These are phyloP conservation scores for Cryptococcus sp. DNA, from an alignment of 1,284 basidiomycete species.

Conservation along the genomic window DNA sequence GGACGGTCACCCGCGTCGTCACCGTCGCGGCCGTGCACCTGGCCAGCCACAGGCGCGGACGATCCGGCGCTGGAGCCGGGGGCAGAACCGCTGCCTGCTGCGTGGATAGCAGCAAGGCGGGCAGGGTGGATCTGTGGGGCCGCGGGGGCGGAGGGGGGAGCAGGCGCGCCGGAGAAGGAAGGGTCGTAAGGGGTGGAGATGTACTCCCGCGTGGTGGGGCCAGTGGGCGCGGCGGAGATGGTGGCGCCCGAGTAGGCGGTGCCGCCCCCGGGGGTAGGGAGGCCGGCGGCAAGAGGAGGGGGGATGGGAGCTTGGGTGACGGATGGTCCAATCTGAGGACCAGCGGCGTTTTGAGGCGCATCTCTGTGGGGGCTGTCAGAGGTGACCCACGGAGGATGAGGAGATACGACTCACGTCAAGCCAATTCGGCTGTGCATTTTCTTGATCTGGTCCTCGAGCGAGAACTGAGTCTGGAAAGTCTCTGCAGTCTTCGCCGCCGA, in stretches of 20 bases:
- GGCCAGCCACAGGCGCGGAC: slow-evolving; percentile 26
- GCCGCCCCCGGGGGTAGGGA: slow-evolving; percentile 47
- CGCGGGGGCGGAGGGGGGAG: slow-evolving; percentile 52
- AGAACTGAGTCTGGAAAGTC: slow-evolving; percentile 84
- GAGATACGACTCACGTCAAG: slow-evolving; percentile 20
- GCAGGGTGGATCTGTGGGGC: slow-evolving; percentile 29
- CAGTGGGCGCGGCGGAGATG: slow-evolving; percentile 48
- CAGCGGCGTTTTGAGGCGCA: slow-evolving; percentile 12
- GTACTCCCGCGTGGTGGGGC: slow-evolving; percentile 31
- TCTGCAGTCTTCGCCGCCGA: slow-evolving; percentile 82
- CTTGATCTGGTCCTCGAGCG: slow-evolving; percentile 91
- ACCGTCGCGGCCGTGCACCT: slow-evolving; percentile 48
- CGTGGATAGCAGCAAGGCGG: slow-evolving; percentile 24
- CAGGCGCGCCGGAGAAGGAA: slow-evolving; percentile 36
- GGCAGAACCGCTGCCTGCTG: not conserved
- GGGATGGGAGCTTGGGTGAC: slow-evolving; percentile 25
- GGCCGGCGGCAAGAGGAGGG: slow-evolving; percentile 32
- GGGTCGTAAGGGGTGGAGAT: slow-evolving; percentile 54
- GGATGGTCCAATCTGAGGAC: slow-evolving; percentile 28
- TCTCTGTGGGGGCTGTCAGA: not conserved
- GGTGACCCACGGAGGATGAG: not conserved
- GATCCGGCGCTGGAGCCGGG: not conserved
- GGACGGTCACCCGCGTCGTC: slow-evolving; percentile 56
- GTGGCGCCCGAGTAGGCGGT: slow-evolving; percentile 41
- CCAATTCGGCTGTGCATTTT: slow-evolving; percentile 79